Conservation (phyloP, 2,329 filamentous ascomycete genomes). For the Venturiaceae sp. region DNA sequence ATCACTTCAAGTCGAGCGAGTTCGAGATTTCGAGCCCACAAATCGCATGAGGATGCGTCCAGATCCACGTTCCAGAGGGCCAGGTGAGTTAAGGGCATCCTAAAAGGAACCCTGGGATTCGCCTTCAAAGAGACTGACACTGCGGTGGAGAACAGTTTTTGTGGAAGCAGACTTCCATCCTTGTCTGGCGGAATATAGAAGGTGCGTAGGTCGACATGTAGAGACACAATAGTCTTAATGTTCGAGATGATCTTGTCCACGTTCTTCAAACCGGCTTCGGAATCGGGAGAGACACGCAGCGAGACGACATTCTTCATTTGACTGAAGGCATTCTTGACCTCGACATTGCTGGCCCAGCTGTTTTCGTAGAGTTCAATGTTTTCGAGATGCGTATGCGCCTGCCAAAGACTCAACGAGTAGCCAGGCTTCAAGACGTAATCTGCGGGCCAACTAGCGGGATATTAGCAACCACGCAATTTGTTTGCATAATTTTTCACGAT, state of each 20-base stretch:
- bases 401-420: not conserved
- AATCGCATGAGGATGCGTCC: not conserved
- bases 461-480: not conserved
- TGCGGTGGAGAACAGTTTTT: not conserved
- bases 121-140: not conserved
- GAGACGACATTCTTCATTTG: not conserved
- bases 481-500: not conserved
- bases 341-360: not conserved
- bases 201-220: not conserved
- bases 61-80: constrained; percentile 1
- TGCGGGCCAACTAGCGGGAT: not conserved
- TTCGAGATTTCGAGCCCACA: not conserved
- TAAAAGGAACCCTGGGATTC: not conserved
- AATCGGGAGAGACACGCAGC: not conserved
- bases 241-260: not conserved
- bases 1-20: not conserved
- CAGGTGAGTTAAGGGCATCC: not conserved
- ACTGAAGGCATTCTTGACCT: not conserved
- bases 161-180: not conserved
- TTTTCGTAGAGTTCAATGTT: not conserved
- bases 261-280: not conserved
- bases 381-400: not conserved
- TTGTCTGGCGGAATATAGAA: not conserved
- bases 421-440: not conserved
- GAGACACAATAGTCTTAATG: not conserved